phyloP scores from a whole-genome alignment of 129 eudicot species.

The sunflower (Helianthus annuus) region DNA sequence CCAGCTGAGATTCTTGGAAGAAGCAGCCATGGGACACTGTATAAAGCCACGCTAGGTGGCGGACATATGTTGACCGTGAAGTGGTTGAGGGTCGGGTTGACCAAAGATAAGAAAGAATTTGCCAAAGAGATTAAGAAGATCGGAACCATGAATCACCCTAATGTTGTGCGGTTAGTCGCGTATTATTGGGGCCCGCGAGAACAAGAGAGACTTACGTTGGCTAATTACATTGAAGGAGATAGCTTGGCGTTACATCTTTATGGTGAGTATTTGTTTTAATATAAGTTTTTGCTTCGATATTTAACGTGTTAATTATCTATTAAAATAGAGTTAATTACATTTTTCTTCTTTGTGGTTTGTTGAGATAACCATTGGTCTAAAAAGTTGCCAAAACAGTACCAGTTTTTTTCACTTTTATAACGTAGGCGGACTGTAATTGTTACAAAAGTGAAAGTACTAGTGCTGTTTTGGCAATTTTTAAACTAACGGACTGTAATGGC shows the following conservation, averaged over 20 bases:
- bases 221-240: conserved; percentile 86
- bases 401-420: too few species aligned
- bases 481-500: too few species aligned
- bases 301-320: neutral
- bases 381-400: too few species aligned
- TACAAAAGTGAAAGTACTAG: too few species aligned
- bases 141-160: conserved; percentile 73
- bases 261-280: conserved; percentile 54
- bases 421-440: too few species aligned
- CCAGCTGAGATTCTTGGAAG: conserved; percentile 99
- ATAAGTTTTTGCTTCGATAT: neutral
- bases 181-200: conserved; percentile 99
- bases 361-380: too few species aligned
- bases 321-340: neutral
- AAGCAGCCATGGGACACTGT: conserved; percentile 96
- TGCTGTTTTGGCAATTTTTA: too few species aligned
- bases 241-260: conserved; percentile 95
- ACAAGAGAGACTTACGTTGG: conserved; percentile 92
- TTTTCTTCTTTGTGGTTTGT: too few species aligned
- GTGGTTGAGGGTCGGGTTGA: conserved; percentile 96
- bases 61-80: conserved; percentile 90
- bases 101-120: conserved; percentile 91
- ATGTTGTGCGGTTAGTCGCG: conserved; percentile 77
- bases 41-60: conserved; percentile 86
- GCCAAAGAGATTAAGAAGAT: conserved; percentile 89